Evolutionary conservation across 1,284 basidiomycete species (phyloP).

Genomic region (Wallemia mellicola): DNA sequence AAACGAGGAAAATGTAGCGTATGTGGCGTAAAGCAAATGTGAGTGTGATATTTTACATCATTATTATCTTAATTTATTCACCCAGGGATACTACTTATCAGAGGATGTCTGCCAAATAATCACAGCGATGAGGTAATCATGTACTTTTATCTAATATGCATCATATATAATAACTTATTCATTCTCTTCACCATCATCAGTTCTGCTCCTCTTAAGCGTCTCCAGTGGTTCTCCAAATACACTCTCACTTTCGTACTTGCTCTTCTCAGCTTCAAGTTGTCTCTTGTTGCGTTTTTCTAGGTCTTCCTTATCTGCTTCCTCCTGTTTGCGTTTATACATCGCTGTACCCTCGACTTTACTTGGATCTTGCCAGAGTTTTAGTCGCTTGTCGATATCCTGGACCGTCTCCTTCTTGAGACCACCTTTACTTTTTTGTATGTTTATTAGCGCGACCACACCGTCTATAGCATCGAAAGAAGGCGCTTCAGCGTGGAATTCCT

Average conservation of each 20-base stretch:
- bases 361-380: conserved; percentile 67
- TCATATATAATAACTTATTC: not conserved
- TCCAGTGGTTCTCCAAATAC: not conserved
- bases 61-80: too few relatives aligned
- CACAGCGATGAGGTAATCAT: too few relatives aligned
- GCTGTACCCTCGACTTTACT: conserved; percentile 67
- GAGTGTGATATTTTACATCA: not conserved
- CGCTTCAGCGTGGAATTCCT: conserved; percentile 8
- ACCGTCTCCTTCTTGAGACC: conserved; percentile 49
- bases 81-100: not conserved
- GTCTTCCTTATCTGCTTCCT: conserved; percentile 13
- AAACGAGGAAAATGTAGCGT: not conserved
- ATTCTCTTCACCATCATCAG: not conserved
- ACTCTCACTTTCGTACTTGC: not conserved
- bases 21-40: not conserved
- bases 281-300: conserved; percentile 12
- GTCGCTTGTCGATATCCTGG: conserved; percentile 50
- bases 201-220: not conserved
- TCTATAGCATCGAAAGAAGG: conserved; percentile 22
- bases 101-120: not conserved
- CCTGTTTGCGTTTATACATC: conserved; percentile 17
- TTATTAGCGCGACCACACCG: conserved; percentile 18
- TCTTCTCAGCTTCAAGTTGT: not conserved
- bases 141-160: too few relatives aligned
- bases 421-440: conserved; percentile 5